Percentiles rank a stretch among this genome's conserved stretches.
These are phyloP conservation scores for Trichoderma simmonsii DNA, from an alignment of 2,329 filamentous ascomycete genomes.

Conservation along the genomic window DNA sequence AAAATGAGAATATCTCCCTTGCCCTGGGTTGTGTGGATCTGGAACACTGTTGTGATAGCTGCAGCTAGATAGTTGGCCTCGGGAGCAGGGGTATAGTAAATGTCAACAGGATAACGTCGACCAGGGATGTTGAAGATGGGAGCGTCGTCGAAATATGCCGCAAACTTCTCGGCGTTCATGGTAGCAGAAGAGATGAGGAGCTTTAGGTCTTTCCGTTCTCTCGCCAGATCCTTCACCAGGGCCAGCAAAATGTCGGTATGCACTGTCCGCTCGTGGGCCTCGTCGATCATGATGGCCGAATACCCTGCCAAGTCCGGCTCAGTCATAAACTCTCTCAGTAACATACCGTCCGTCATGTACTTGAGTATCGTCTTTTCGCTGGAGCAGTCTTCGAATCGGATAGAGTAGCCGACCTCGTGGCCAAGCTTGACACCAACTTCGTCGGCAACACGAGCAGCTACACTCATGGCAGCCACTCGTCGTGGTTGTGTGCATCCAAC, in stretches of 20 bases:
- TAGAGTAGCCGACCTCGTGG: conserved; percentile 88
- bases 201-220: conserved; percentile 80
- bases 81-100: conserved; percentile 84
- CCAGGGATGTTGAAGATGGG: conserved; percentile 96
- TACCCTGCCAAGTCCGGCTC: conserved; percentile 82
- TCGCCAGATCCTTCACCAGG: conserved; percentile 81
- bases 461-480: conserved; percentile 94
- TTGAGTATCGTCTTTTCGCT: conserved; percentile 89
- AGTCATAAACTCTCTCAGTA: conserved; percentile 84
- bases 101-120: conserved; percentile 82
- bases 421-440: conserved; percentile 89
- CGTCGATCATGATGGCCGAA: conserved; percentile 90
- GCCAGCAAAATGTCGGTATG: conserved; percentile 88
- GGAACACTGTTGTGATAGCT: conserved; percentile 88
- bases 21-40: conserved; percentile 85
- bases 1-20: conserved; percentile 92
- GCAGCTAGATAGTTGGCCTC: conserved; percentile 93
- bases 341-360: conserved; percentile 97
- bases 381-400: conserved; percentile 91
- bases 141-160: conserved; percentile 84
- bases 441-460: conserved; percentile 92
- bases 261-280: conserved; percentile 91
- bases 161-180: conserved; percentile 90
- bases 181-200: conserved; percentile 91
- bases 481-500: conserved; percentile 92